Conservation (phyloP, 2,329 filamentous ascomycete species). For the Chaetomium strumarium region DNA sequence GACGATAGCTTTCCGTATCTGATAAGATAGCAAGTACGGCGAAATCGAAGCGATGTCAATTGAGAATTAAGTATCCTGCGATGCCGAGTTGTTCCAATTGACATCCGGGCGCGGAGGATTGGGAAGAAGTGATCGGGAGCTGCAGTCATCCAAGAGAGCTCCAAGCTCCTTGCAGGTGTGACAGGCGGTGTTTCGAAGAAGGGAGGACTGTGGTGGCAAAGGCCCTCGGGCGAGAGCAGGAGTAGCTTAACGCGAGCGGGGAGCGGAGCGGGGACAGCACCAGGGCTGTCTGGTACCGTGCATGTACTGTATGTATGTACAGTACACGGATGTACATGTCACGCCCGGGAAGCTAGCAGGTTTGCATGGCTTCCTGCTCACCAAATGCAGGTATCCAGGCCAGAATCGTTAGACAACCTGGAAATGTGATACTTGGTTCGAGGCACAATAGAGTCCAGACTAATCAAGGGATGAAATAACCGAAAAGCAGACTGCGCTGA, state of each 20-base stretch:
- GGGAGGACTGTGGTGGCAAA: slow-evolving; percentile 26
- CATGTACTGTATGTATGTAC: too few relatives aligned
- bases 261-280: slow-evolving; percentile 16
- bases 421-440: too few relatives aligned
- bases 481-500: too few relatives aligned
- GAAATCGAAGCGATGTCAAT: slow-evolving; percentile 18
- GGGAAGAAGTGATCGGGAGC: slow-evolving; percentile 15
- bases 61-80: slow-evolving; percentile 20
- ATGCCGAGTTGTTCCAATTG: slow-evolving; percentile 27
- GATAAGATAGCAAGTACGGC: slow-evolving; percentile 23
- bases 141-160: slow-evolving; percentile 30
- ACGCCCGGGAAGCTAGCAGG: slow-evolving; percentile 6
- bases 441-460: too few relatives aligned
- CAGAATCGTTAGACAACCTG: too few relatives aligned
- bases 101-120: slow-evolving; percentile 18
- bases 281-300: slow-evolving; percentile 11
- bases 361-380: slow-evolving; percentile 13
- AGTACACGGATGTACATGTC: too few relatives aligned
- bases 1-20: slow-evolving; percentile 21
- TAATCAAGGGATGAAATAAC: too few relatives aligned
- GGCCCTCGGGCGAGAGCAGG: slow-evolving; percentile 20
- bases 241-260: slow-evolving; percentile 13
- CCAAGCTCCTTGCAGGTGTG: slow-evolving; percentile 36
- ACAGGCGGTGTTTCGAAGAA: slow-evolving; percentile 40
- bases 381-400: not conserved